phyloP scores from a whole-genome alignment of 2,329 filamentous ascomycete species.

The Ophiostoma novo-ulmi region DNA sequence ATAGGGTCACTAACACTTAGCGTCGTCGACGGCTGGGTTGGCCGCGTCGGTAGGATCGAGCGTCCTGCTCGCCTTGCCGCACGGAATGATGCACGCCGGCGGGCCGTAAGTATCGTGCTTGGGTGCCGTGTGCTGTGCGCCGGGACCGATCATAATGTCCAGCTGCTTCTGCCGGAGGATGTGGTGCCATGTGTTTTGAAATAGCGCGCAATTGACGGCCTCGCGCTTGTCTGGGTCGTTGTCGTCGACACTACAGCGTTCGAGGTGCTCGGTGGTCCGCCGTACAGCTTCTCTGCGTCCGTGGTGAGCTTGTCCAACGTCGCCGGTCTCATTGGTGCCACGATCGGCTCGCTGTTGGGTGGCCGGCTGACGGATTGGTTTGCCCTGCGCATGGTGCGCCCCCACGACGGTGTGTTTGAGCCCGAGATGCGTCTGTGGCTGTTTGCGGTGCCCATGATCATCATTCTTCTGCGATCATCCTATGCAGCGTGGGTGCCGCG shows the following conservation, averaged over 20 bases:
- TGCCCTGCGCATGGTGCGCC: slow-evolving; percentile 35
- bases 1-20: neutral
- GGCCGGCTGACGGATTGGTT: slow-evolving; percentile 28
- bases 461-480: slow-evolving; percentile 35
- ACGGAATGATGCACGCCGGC: slow-evolving; percentile 3
- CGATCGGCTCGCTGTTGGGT: slow-evolving; percentile 27
- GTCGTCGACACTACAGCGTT: neutral
- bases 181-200: neutral
- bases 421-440: slow-evolving; percentile 33
- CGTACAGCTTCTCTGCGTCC: slow-evolving; percentile 29
- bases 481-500: slow-evolving; percentile 47
- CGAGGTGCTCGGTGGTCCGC: slow-evolving; percentile 18
- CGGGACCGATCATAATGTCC: neutral
- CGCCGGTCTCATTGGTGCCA: slow-evolving; percentile 27
- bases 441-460: slow-evolving; percentile 29
- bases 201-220: neutral
- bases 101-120: slow-evolving; percentile 9
- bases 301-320: slow-evolving; percentile 28
- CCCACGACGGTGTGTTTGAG: slow-evolving; percentile 38
- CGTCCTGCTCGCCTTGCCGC: neutral
- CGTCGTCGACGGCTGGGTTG: slow-evolving; percentile 1
- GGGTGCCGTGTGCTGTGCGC: neutral
- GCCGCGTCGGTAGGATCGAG: neutral
- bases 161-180: neutral
- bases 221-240: neutral